Base-by-base conservation (phyloP, 2,329 filamentous ascomycete genomes). In the Aspergillus sp. region DNA sequence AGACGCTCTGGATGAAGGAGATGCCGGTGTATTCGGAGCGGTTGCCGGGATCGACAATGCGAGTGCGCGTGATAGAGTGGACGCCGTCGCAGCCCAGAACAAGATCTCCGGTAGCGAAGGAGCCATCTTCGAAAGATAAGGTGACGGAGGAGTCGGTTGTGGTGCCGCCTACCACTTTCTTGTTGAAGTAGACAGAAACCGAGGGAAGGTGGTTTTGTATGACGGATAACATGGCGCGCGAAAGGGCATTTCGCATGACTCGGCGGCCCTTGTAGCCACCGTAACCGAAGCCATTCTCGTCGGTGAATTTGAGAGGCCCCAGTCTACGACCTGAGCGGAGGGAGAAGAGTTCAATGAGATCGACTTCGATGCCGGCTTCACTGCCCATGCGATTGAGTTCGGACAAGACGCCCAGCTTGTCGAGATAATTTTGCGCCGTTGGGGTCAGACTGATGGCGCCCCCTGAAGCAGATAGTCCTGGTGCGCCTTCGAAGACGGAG, bases 41-140 rank as follows among this genome's bases (percentile, higher is more conserved):
- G 12, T 67, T 64, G 7, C 67, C 69, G 3, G 74, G 74, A 6
- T 76, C 74, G 32, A 79, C 69, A 39, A 75, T 71, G 25, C 70
- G 71, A 19, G 68, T 71, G 30, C 76, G 70, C 25, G 74, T 71
- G 17, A 67, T 65, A 3, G 77, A 79, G 65, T 78, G 76, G 5
- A 79, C 75, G 9, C 77, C 77, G 56, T 78, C 76, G 53, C 74
- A 77, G 9, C 76, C 77, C 25, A 79, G 60, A 2, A 77, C 64
- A n/a, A 79, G 55, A 51, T 78, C 72, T 0, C 74, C 76, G 4
- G 65, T 69, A 0, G 72, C 71, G 1, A 57, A 64, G 5, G 72
- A 65, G 9, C 72, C 72, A 50, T 76, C 74, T 17, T 70, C 68
- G 49, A 78, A 78, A 2, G 49, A 58, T 2, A 74, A 67, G 1